These are phyloP conservation scores for Ustilago trichophora DNA, from an alignment of 1,284 basidiomycete species.

Conservation along the genomic window DNA sequence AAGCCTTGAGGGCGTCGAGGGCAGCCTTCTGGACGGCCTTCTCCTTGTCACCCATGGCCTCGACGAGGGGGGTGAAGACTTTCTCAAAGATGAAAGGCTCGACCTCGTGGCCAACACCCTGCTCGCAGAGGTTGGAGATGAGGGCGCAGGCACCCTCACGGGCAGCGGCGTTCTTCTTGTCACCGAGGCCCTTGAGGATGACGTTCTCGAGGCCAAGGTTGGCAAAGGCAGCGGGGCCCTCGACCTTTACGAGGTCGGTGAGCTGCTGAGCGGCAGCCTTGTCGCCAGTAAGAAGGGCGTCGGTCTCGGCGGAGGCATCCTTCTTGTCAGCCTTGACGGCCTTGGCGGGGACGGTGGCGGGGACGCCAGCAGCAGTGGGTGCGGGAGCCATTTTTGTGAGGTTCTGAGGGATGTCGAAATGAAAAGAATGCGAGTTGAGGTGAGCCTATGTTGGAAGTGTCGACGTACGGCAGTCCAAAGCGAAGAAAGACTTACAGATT, in stretches of 20 bases:
- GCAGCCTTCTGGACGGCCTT: constrained; percentile 84
- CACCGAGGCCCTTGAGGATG: constrained; percentile 75
- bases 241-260: constrained; percentile 70
- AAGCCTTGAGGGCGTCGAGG: constrained; percentile 82
- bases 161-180: constrained; percentile 75
- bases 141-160: constrained; percentile 79
- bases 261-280: constrained; percentile 69
- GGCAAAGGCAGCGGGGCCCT: constrained; percentile 83
- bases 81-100: constrained; percentile 90
- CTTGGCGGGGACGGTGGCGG: constrained; percentile 62
- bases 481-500: neutral
- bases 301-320: constrained; percentile 67
- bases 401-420: neutral
- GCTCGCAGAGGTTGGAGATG: constrained; percentile 75
- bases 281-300: constrained; percentile 65
- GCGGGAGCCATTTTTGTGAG: constrained; percentile 51
- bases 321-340: constrained; percentile 64
- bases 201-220: constrained; percentile 81
- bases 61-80: constrained; percentile 85
- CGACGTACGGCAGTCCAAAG: neutral
- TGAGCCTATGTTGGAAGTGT: too few relatives aligned
- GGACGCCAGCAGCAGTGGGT: constrained; percentile 57
- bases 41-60: constrained; percentile 92
- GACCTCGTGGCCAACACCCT: constrained; percentile 82
- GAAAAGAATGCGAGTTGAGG: too few relatives aligned